Percentiles rank a stretch among this genome's conserved stretches.
phyloP scores from a whole-genome alignment of 2,329 filamentous ascomycete genomes.

The Lasiodiplodia citricola region DNA sequence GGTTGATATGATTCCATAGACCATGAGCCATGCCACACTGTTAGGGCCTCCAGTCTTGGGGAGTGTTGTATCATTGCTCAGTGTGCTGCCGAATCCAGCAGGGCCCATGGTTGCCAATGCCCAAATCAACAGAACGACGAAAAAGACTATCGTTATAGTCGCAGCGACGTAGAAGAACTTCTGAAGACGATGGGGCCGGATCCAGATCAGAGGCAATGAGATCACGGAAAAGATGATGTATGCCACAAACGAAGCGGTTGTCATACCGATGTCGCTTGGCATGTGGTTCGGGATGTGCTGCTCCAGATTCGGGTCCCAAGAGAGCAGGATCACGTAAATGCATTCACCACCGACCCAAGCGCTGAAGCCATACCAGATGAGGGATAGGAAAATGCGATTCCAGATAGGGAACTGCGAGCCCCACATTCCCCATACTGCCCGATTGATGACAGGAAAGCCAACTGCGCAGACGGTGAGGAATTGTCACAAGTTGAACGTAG shows the following conservation, averaged over 20 bases:
- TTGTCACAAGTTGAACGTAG: no score
- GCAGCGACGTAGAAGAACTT: constrained; percentile 36
- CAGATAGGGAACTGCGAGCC: constrained; percentile 49
- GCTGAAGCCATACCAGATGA: constrained; percentile 43
- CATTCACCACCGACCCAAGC: constrained; percentile 45
- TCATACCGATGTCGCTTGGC: constrained; percentile 40
- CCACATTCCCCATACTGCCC: constrained; percentile 51
- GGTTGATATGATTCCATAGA: constrained; percentile 47
- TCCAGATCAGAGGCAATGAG: constrained; percentile 49
- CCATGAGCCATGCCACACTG: constrained; percentile 48
- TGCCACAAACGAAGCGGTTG: constrained; percentile 43
- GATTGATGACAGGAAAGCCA: constrained; percentile 49
- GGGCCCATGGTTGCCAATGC: constrained; percentile 41
- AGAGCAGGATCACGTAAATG: constrained; percentile 38
- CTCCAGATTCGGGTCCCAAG: constrained; percentile 43
- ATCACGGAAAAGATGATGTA: constrained; percentile 47
- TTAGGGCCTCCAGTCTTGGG: constrained; percentile 30
- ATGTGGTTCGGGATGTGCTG: constrained; percentile 37
- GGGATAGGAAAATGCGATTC: constrained; percentile 47
- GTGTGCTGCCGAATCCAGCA: constrained; percentile 39
- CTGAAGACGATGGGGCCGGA: constrained; percentile 48
- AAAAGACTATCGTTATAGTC: constrained; percentile 41
- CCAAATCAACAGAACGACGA: constrained; percentile 40
- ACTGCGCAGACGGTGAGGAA: constrained; percentile 29
- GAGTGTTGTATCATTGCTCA: constrained; percentile 28